Conservation (phyloP, 148 eudicot genomes). For the Rhododendron vialii region DNA sequence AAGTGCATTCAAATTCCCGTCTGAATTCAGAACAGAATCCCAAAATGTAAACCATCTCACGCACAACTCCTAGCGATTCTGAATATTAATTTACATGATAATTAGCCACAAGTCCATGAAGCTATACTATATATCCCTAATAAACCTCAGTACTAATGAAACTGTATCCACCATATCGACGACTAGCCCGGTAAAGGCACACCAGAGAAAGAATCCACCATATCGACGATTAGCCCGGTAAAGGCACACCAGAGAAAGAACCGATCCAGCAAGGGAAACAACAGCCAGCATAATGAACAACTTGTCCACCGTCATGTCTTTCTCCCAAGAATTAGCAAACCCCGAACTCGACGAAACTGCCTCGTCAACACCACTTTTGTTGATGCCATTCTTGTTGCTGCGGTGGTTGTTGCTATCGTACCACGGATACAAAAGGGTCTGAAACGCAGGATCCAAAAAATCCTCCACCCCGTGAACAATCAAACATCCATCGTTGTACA, state of each 20-base stretch:
- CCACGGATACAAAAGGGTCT: background rate
- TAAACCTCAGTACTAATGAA: background rate
- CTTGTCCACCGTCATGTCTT: background rate
- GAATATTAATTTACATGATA: no score
- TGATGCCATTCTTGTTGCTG: background rate
- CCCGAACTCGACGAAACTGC: background rate
- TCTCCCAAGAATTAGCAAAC: background rate
- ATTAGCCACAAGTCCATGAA: background rate
- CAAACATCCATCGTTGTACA: background rate
- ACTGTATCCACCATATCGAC: background rate
- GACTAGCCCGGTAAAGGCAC: background rate
- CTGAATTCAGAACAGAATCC: no score
- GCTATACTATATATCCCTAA: background rate
- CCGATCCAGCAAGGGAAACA: background rate
- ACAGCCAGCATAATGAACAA: background rate
- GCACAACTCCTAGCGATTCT: no score
- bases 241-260: background rate
- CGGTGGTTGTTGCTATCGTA: background rate
- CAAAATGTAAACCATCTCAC: no score
- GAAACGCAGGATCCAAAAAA: background rate
- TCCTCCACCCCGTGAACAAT: background rate
- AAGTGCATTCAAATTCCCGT: no score
- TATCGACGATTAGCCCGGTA: background rate
- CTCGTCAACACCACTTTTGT: no score
- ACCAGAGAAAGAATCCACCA: background rate